Evolutionary conservation across 139 green algal species (phyloP).

Genomic region (Coelastrella sp.): DNA sequence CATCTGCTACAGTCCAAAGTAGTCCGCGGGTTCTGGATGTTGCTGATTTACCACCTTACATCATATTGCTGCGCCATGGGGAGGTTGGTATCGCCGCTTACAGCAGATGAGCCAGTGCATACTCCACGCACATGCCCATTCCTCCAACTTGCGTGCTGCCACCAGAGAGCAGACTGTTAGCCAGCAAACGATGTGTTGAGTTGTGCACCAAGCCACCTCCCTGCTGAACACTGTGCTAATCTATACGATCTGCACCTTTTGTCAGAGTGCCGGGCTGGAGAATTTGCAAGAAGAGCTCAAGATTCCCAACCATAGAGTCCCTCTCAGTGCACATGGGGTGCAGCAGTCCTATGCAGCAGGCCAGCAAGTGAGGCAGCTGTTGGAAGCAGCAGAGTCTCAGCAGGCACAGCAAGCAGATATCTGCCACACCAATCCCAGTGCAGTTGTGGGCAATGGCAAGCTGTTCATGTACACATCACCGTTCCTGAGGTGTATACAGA

Average conservation of each 20-base stretch:
- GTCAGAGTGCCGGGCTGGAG: constrained; percentile 38
- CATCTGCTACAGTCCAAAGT: not conserved
- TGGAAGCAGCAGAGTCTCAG: constrained; percentile 11
- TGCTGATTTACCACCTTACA: constrained; percentile 35
- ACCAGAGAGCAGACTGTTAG: not conserved
- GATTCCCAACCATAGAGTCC: constrained; percentile 42
- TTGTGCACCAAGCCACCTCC: not conserved
- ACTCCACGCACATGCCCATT: not conserved
- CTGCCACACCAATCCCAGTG: not conserved
- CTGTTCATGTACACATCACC: constrained; percentile 50
- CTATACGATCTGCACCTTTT: not conserved
- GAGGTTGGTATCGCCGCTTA: not conserved
- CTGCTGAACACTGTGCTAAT: not conserved
- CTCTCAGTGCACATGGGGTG: constrained; percentile 17
- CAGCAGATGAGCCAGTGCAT: not conserved
- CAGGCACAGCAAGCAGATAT: constrained; percentile 23
- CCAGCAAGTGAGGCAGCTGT: constrained; percentile 13
- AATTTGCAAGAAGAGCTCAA: constrained; percentile 34
- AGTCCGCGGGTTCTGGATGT: not conserved
- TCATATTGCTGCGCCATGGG: constrained; percentile 45
- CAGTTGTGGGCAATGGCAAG: constrained; percentile 6
- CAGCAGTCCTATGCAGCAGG: constrained; percentile 25
- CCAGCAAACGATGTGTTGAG: too few relatives aligned
- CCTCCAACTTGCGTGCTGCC: not conserved
- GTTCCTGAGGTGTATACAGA: constrained; percentile 45